Percentiles rank a stretch among this genome's conserved stretches.
phyloP scores from a whole-genome alignment of 768 basidiomycete genomes.

The Leccinum subtestaceum region DNA sequence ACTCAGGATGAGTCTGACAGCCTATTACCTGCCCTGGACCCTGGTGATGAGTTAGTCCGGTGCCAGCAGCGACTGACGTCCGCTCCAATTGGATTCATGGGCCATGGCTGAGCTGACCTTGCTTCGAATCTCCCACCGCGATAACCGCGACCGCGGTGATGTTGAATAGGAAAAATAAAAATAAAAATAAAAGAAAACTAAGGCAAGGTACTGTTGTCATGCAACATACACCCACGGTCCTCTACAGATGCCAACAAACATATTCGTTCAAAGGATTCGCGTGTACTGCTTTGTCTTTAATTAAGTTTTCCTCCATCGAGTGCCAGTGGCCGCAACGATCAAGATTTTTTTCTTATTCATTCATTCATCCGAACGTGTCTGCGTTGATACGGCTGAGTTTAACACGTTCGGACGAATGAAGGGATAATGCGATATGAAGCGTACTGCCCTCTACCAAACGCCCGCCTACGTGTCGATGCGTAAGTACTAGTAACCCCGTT shows the following conservation, averaged over 20 bases:
- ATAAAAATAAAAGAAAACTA: neutral
- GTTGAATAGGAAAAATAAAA: neutral
- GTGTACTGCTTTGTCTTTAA: neutral
- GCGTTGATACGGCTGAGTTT: neutral
- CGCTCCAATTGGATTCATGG: neutral
- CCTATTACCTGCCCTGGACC: neutral
- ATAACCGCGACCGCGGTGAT: constrained; percentile 4
- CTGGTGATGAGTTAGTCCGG: neutral
- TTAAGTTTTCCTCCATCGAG: neutral
- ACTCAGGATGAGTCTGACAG: neutral
- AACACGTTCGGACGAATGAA: neutral
- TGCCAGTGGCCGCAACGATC: neutral
- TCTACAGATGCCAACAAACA: constrained; percentile 11
- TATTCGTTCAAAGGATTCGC: neutral
- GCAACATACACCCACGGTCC: neutral
- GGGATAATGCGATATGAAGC: neutral
- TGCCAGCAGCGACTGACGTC: neutral
- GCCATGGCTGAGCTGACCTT: neutral
- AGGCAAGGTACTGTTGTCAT: constrained; percentile 15
- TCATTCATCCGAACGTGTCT: neutral
- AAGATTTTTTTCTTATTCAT: neutral
- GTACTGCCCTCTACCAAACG: neutral
- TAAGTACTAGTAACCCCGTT: neutral
- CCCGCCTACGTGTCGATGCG: neutral
- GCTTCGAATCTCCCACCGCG: neutral